Evolutionary conservation across 345 rosid genomes (phyloP), one percentile per base, ranked within the genome.

Genomic region (Hibiscus trionum): DNA sequence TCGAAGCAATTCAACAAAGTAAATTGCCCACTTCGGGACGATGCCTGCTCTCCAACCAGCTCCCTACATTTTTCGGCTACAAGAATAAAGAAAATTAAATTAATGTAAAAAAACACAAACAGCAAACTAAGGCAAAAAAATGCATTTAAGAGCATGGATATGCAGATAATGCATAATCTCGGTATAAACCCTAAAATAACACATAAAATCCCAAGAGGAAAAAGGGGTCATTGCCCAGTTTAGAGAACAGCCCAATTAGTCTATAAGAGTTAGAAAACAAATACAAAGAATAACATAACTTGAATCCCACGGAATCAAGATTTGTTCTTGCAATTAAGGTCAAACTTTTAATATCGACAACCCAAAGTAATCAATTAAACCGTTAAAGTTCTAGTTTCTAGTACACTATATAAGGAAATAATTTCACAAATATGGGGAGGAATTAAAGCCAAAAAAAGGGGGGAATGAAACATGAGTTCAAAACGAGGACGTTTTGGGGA

Each of bases 31-130:
- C 99, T 95, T 83, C 88, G 86, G 16, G 99, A 95, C 11, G 99
- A 87, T 39, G 78, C 86, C 71, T 86, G 85, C 60, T 88, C 89
- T 73, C 99, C 99, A 50, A 94, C 85, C 73, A 91, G 81, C 19
- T 86, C 83, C 76, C 99, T 77, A 68, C 92, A 91, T 87, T 90
- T 94, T 66, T 94, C 99, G 66, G 99, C 99, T 94, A 73, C 55
- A 62, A 33, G n/a, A 64, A 2, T 46, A 52, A 67, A 60, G n/a
- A 16, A 55, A 33, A 33, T 10, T 7, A 21, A 57, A 2, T 57
- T 57, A 21, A 1, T 55, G 31, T 72, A 60, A 17, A 14, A 14
- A n/a, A 47, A 53, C 4, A 10, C 5, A 69, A 5, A 26, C n/a
- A 0, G 10, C 7, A 49, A 29, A 47, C 1, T 3, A 15, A 66